phyloP scores from a whole-genome alignment of 2,329 filamentous ascomycete genomes.

The Colletotrichum brevisporum region DNA sequence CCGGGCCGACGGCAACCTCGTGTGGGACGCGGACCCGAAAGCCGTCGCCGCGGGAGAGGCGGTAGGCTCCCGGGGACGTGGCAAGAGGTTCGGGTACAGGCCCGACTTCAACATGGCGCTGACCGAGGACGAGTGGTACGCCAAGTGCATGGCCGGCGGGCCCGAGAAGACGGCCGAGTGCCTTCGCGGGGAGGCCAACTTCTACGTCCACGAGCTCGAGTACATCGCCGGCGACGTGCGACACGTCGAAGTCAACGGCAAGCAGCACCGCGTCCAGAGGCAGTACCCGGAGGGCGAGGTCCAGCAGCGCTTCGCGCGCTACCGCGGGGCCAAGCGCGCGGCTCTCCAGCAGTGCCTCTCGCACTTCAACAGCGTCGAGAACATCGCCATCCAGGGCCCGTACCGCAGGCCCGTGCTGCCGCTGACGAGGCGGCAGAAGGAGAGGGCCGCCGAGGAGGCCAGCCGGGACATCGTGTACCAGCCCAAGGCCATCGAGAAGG shows the following conservation, averaged over 20 bases:
- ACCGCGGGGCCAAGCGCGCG: slow-evolving; percentile 60
- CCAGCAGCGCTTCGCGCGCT: slow-evolving; percentile 48
- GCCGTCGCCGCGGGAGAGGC: not conserved
- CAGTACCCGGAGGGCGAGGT: slow-evolving; percentile 42
- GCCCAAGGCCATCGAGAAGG: slow-evolving; percentile 29
- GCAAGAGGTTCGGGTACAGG: slow-evolving; percentile 4
- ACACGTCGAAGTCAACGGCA: slow-evolving; percentile 17
- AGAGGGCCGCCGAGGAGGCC: slow-evolving; percentile 32
- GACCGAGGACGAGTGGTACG: slow-evolving; percentile 54
- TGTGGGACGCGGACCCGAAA: slow-evolving; percentile 24
- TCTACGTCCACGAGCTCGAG: slow-evolving; percentile 28
- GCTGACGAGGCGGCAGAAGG: slow-evolving; percentile 43
- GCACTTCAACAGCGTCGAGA: slow-evolving; percentile 54
- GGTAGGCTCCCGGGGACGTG: slow-evolving; percentile 26
- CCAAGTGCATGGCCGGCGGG: slow-evolving; percentile 48
- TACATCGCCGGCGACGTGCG: slow-evolving; percentile 42
- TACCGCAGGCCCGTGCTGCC: slow-evolving; percentile 57
- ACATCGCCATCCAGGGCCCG: slow-evolving; percentile 51
- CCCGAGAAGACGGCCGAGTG: slow-evolving; percentile 35
- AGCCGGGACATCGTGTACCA: slow-evolving; percentile 33
- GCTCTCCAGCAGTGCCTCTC: slow-evolving; percentile 60
- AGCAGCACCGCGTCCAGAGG: not conserved
- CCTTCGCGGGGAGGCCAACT: slow-evolving; percentile 39
- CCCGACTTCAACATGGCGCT: slow-evolving; percentile 50
- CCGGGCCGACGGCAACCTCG: slow-evolving; percentile 35